Evolutionary conservation across 2,329 filamentous ascomycete genomes (phyloP).

Genomic region (Incumbomyces delicatus): DNA sequence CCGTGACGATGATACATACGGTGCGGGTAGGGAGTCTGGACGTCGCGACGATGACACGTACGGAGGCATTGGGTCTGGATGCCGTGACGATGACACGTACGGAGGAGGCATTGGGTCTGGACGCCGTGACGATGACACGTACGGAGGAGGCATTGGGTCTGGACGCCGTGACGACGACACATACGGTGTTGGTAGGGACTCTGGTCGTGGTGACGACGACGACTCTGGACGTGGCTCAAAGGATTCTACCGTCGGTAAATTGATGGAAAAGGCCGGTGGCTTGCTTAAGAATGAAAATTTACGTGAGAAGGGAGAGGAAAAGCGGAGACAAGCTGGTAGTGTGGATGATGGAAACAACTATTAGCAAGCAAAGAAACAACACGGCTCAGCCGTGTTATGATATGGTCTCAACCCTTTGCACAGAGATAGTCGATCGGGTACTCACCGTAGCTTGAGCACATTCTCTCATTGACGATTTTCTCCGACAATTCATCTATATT

Average conservation of each 20-base stretch:
- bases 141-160: not conserved
- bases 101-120: not conserved
- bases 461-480: too few relatives aligned
- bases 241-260: constrained; percentile 22
- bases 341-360: too few relatives aligned
- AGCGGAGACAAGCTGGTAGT: constrained; percentile 19
- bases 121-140: constrained; percentile 9
- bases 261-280: constrained; percentile 24
- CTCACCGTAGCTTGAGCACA: too few relatives aligned
- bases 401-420: too few relatives aligned
- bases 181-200: not conserved
- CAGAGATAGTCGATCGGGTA: too few relatives aligned
- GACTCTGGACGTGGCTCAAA: constrained; percentile 6
- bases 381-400: too few relatives aligned
- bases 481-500: too few relatives aligned
- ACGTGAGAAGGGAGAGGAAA: constrained; percentile 19
- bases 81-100: constrained; percentile 9
- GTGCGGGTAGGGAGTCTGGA: not conserved
- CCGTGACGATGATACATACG: constrained; percentile 9
- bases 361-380: too few relatives aligned
- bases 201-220: constrained; percentile 7
- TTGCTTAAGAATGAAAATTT: constrained; percentile 21
- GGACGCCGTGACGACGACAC: constrained; percentile 9
- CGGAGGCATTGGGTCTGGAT: not conserved
- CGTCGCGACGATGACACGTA: constrained; percentile 9